Base-by-base conservation (phyloP, 345 rosid species). In the Boechera retrofracta region DNA sequence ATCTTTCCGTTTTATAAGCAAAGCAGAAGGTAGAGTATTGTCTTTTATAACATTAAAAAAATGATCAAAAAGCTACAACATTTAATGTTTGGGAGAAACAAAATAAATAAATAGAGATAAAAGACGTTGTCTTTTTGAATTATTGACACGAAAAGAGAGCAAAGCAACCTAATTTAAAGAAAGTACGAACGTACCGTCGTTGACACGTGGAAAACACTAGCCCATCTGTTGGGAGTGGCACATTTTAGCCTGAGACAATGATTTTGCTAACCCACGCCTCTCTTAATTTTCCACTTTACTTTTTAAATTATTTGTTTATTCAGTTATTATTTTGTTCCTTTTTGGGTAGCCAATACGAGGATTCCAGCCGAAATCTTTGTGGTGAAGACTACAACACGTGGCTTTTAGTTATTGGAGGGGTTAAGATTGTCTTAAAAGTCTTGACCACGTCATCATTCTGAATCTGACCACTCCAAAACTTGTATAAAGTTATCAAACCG, bases 201-300 rank as follows among this genome's bases (percentile, higher is more conserved):
- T 2, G 80, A 55, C 80, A 77, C 60, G 51, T 0, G 44, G 52
- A 35, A 55, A 71, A 36, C 36, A 24, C 6, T 16, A 47, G 53
- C 45, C 41, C 54, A 77, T 76, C 76, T 71, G 76, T 71, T 47
- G 10, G 6, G 35, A 11, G 18, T 36, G 39, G 60, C 64, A 36
- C 75, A 69, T 54, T 62, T 71, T 71, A 77, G 80, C 57, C 24
- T 56, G 16, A 15, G 71, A 16, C 67, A 12, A 77, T 71, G 47
- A 71, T 71, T 70, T 77, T 77, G 54, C 76, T 64, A 71, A 64
- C 66, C 58, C 76, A 77, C 80, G 76, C 80, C 26, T 3, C 10
- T 76, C 10, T 51, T 65, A 3, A 45, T 10, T 64, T 58, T n/a
- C 56, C 10, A 13, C 32, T 56, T 56, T 59, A 18, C 24, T 42